Conservation (phyloP, 2,329 filamentous ascomycete genomes). For the Neobulgaria alba region DNA sequence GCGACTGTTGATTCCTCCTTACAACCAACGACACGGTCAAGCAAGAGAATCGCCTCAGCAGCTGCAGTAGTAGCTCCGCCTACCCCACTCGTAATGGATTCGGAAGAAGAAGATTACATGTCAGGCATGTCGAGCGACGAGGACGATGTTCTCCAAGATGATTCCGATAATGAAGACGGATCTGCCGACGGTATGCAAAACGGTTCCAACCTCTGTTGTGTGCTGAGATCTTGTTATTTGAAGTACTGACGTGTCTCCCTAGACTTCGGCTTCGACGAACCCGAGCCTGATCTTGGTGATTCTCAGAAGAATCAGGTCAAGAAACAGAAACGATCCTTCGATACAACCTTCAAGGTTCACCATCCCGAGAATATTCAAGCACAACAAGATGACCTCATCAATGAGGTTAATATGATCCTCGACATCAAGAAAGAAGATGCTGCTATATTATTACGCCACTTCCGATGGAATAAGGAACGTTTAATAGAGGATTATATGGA, state of each 20-base stretch:
- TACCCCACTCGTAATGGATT: constrained; percentile 71
- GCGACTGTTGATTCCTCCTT: constrained; percentile 26
- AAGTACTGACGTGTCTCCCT: constrained; percentile 1
- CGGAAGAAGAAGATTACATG: constrained; percentile 90
- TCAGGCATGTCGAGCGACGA: constrained; percentile 74
- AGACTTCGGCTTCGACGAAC: constrained; percentile 38
- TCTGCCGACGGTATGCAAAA: constrained; percentile 27
- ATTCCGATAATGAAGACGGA: constrained; percentile 70
- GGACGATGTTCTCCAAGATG: constrained; percentile 63
- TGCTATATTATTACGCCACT: constrained; percentile 81
- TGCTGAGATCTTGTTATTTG: not conserved
- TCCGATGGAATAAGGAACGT: constrained; percentile 93
- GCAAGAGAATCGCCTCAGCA: constrained; percentile 31
- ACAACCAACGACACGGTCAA: constrained; percentile 27
- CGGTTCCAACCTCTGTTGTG: not conserved
- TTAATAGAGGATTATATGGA: constrained; percentile 98
- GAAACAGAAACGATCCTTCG: constrained; percentile 66
- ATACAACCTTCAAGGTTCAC: constrained; percentile 78
- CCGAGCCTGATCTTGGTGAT: constrained; percentile 39
- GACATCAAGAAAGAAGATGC: constrained; percentile 82
- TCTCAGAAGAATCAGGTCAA: constrained; percentile 57
- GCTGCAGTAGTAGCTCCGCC: constrained; percentile 38
- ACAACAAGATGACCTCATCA: constrained; percentile 78
- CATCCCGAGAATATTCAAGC: constrained; percentile 71
- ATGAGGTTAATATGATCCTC: constrained; percentile 85